A percentile compares a stretch with the other conserved stretches of the same genome.
Conservation (phyloP, 106 monocot species). For the Amphibolis antarctica region DNA sequence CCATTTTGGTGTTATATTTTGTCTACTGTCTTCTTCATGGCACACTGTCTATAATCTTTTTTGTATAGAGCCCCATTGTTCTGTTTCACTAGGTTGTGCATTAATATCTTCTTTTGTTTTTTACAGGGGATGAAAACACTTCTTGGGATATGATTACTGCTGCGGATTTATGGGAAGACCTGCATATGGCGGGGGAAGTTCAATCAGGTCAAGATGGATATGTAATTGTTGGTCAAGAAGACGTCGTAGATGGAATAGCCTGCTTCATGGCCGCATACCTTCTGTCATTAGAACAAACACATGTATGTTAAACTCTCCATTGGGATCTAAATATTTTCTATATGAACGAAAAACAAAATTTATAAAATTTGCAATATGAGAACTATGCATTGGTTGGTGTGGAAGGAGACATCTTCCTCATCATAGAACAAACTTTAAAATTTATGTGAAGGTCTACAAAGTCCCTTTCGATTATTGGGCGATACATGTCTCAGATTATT, state of each 20-base stretch:
- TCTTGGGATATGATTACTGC: conserved; percentile 54
- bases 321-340: neutral
- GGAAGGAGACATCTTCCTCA: too few relatives aligned
- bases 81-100: neutral
- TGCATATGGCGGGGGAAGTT: conserved; percentile 7
- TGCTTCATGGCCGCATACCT: conserved; percentile 77
- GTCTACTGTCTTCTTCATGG: too few relatives aligned
- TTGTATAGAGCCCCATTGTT: neutral
- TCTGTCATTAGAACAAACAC: conserved; percentile 59
- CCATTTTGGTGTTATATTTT: too few relatives aligned
- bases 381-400: too few relatives aligned
- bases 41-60: too few relatives aligned
- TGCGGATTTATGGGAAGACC: conserved; percentile 45
- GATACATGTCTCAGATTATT: too few relatives aligned
- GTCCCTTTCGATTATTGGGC: too few relatives aligned
- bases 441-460: too few relatives aligned
- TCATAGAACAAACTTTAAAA: too few relatives aligned
- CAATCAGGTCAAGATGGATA: conserved; percentile 43
- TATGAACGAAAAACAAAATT: neutral
- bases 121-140: conserved; percentile 36
- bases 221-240: conserved; percentile 73
- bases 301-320: conserved; percentile 24
- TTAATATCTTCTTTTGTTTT: too few relatives aligned
- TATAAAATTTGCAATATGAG: neutral
- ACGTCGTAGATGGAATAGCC: conserved; percentile 69